Evolutionary conservation across 2,329 filamentous ascomycete genomes (phyloP).

Genomic region (Calycina herbarum): DNA sequence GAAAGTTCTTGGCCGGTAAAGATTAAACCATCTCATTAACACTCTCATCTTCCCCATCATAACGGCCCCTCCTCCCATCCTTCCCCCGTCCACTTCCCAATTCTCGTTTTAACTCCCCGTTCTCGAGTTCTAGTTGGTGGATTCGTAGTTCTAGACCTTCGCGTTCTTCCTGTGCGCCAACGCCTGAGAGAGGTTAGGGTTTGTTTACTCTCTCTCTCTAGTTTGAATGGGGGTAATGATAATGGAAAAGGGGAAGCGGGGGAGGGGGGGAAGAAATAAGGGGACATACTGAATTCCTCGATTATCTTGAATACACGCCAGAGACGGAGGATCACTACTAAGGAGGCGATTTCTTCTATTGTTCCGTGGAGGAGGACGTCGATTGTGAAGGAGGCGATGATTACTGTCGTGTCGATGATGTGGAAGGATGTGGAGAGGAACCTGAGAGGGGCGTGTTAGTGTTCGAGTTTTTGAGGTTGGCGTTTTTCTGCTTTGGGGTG

Average conservation of each 20-base stretch:
- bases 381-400: conserved; percentile 60
- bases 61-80: background rate
- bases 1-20: too few species aligned
- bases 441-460: conserved; percentile 36
- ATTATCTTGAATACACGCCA: conserved; percentile 72
- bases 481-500: too few species aligned
- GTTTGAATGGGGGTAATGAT: too few species aligned
- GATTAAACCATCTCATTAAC: too few species aligned
- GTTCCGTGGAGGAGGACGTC: conserved; percentile 61
- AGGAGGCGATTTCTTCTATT: conserved; percentile 62
- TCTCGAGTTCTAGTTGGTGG: conserved; percentile 51
- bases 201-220: too few species aligned
- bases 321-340: conserved; percentile 66
- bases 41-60: background rate
- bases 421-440: conserved; percentile 62
- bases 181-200: conserved; percentile 20
- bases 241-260: too few species aligned
- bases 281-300: conserved; percentile 56
- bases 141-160: conserved; percentile 56
- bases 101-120: conserved; percentile 46
- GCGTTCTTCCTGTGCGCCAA: conserved; percentile 62
- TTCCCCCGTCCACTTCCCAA: conserved; percentile 18
- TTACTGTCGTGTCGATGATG: conserved; percentile 63
- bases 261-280: too few species aligned
- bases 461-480: too few species aligned